Evolutionary conservation across 257 asterid genomes (phyloP).

Genomic region (Salvia rosmarinus): DNA sequence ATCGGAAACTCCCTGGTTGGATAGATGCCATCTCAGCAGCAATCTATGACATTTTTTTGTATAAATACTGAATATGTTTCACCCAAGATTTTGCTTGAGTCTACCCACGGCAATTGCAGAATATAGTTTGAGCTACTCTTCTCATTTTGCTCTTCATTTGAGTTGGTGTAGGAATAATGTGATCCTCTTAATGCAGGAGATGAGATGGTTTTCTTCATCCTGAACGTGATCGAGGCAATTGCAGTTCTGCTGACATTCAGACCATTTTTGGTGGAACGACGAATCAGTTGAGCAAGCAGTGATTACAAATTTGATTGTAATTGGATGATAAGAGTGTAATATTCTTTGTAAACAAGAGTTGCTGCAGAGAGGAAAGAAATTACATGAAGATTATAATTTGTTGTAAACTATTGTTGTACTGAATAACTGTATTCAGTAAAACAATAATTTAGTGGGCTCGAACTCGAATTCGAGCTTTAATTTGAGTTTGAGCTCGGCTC

Average conservation of each 20-base stretch:
- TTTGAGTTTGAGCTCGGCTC: too few relatives aligned
- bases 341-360: background rate
- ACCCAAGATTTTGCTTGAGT: background rate
- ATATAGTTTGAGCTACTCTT: background rate
- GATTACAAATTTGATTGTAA: background rate
- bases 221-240: slow-evolving; percentile 55
- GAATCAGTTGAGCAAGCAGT: slow-evolving; percentile 1
- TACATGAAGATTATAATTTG: background rate
- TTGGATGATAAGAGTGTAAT: background rate
- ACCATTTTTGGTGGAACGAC: slow-evolving; percentile 55
- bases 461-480: too few relatives aligned
- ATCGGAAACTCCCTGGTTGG: too few relatives aligned
- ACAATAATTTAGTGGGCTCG: too few relatives aligned
- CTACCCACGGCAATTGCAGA: background rate
- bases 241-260: slow-evolving; percentile 62
- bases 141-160: background rate
- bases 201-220: slow-evolving; percentile 63
- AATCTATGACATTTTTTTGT: background rate
- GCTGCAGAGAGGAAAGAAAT: background rate
- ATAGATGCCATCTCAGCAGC: too few relatives aligned
- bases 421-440: background rate
- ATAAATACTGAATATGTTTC: background rate
- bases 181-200: slow-evolving; percentile 55
- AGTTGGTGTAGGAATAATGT: background rate
- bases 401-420: background rate